Evolutionary conservation across 371 early-diverging fungal species (phyloP).

Genomic region (Catenaria anguillulae): DNA sequence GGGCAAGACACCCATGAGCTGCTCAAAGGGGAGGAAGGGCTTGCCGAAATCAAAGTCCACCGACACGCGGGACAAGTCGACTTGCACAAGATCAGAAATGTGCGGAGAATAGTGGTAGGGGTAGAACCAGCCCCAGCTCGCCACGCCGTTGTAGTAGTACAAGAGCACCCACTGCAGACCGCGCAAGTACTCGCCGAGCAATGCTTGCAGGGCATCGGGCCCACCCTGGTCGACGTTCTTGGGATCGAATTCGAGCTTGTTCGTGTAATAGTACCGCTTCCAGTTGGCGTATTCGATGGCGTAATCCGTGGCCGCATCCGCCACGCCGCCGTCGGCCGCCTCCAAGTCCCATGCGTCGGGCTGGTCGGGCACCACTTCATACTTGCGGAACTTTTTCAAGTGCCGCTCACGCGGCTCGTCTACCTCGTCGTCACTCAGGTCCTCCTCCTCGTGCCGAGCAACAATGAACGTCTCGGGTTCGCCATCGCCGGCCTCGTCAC

Average conservation of each 20-base stretch:
- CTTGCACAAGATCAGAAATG: constrained; percentile 24
- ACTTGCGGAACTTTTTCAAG: neutral
- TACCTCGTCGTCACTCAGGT: constrained; percentile 12
- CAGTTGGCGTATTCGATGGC: constrained; percentile 18
- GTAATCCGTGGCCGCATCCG: constrained; percentile 18
- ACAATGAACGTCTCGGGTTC: constrained; percentile 16
- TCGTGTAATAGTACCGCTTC: constrained; percentile 26
- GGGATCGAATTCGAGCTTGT: constrained; percentile 25
- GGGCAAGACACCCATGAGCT: constrained; percentile 52
- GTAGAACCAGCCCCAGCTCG: constrained; percentile 97
- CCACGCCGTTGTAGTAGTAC: constrained; percentile 92
- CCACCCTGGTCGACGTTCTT: constrained; percentile 17
- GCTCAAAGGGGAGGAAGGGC: constrained; percentile 48
- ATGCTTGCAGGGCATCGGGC: neutral
- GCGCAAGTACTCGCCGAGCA: constrained; percentile 69
- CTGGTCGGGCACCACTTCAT: constrained; percentile 8
- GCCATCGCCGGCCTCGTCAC: constrained; percentile 11
- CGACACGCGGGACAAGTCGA: constrained; percentile 9
- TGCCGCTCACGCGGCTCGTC: neutral
- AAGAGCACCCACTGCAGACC: constrained; percentile 94
- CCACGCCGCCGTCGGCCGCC: constrained; percentile 6
- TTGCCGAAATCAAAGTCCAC: constrained; percentile 23
- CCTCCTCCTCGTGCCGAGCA: constrained; percentile 12
- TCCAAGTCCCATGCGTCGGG: constrained; percentile 16
- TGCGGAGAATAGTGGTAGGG: constrained; percentile 62